Conservation (phyloP, 331 rosid species). For the Malus hybrid region DNA sequence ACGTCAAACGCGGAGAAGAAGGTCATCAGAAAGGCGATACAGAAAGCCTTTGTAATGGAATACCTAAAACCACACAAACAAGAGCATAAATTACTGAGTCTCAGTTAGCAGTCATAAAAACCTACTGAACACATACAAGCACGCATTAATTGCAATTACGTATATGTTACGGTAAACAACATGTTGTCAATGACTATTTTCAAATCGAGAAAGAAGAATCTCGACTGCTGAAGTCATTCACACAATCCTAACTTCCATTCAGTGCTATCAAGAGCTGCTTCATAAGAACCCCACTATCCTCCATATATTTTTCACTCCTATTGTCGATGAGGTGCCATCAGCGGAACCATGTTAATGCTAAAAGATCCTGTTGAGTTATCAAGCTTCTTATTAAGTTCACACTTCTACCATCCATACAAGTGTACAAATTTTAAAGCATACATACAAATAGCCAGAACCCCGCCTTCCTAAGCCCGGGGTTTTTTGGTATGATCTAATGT, state of each 20-base stretch:
- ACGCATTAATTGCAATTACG: background rate
- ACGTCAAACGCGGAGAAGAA: constrained; percentile 60
- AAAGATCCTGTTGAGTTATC: background rate
- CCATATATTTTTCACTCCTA: background rate
- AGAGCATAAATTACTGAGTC: background rate
- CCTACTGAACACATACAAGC: background rate
- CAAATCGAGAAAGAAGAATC: background rate
- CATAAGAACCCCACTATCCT: background rate
- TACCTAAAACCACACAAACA: constrained; percentile 41
- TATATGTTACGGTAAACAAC: background rate
- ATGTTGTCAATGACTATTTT: background rate
- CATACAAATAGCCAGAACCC: background rate
- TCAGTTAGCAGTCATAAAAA: background rate
- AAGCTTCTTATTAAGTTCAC: background rate
- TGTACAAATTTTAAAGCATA: background rate
- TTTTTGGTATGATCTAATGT: background rate
- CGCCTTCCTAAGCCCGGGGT: background rate
- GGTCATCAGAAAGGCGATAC: constrained; percentile 60
- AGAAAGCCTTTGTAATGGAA: constrained; percentile 61
- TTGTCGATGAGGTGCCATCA: background rate
- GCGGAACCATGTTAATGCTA: background rate
- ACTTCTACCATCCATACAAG: background rate
- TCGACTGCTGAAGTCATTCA: background rate
- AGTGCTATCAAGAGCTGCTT: background rate
- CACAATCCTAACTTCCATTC: background rate